Percentiles rank a stretch among this genome's conserved stretches.
Evolutionary conservation across 1,139 yeast genomes (phyloP).

Genomic region (Diutina ranongensis): DNA sequence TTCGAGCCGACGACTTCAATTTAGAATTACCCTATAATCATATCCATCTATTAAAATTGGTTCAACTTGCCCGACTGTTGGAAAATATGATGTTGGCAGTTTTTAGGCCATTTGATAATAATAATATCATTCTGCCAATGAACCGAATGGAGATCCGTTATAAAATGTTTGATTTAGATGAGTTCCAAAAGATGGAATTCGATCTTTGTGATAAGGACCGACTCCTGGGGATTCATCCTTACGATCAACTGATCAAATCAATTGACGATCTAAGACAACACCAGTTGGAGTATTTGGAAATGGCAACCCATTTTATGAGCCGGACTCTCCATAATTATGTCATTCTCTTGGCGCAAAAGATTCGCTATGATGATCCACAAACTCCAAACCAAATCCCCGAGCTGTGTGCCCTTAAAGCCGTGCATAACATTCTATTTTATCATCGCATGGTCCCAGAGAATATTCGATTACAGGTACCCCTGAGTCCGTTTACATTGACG

Average conservation of each 20-base stretch:
- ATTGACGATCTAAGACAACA: neutral
- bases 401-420: constrained; percentile 14
- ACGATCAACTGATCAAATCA: neutral
- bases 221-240: neutral
- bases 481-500: neutral
- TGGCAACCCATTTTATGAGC: constrained; percentile 16
- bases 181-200: constrained; percentile 2
- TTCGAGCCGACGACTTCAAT: constrained; percentile 25
- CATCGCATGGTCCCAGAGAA: neutral
- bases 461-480: neutral
- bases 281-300: constrained; percentile 11
- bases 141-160: constrained; percentile 4
- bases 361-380: constrained; percentile 16
- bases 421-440: constrained; percentile 20
- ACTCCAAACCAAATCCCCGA: constrained; percentile 18
- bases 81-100: constrained; percentile 5
- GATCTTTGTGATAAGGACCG: neutral
- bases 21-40: constrained; percentile 18
- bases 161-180: constrained; percentile 4
- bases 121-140: neutral
- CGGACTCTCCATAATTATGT: constrained; percentile 19
- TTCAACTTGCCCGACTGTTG: constrained; percentile 1
- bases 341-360: constrained; percentile 18
- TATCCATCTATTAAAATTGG: neutral
- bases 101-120: constrained; percentile 2